Evolutionary conservation across 345 rosid species (phyloP), one percentile per base, ranked within the genome.

Genomic region (Brassica incana): DNA sequence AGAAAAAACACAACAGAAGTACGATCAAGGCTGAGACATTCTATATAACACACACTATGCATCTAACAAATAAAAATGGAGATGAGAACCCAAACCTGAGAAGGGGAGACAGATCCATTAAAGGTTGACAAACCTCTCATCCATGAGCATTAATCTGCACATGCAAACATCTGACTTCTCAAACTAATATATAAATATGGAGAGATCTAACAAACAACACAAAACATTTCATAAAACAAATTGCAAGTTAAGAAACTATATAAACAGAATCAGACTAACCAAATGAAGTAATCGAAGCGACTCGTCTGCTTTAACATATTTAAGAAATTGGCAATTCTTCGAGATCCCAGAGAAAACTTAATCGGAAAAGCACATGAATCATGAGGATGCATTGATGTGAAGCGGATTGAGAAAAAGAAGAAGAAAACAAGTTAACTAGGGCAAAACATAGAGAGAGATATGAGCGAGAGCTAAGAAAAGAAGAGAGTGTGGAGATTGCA

Each of bases 141-240:
- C 70, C 11, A 43, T 61, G 64, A 65, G n/a, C 33, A 67, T 67
- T 10, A 71, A 68, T 72, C 81, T 78, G 77, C 36, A 66, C 77
- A 78, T 72, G 77, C 81, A 78, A 66, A 32, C 58, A 52, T 40
- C 48, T 40, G 48, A 40, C 3, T 40, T 25, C 1, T 23, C 32
- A 56, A 3, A 56, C 11, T 16, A 7, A 7, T 35, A 5, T 36
- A 36, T 36, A 7, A 7, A 36, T 36, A 65, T 6, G 23, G 33
- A 29, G 29, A 71, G 61, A 52, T 36, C 32, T 11, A 25, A 45
- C 15, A 18, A n/a, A 60, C 27, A 69, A 3, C 8, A 1, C 1
- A 3, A 33, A 45, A 56, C 3, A 2, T 54, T 10, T 36, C 8
- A 66, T 38, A 14, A 48, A 67, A 36, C 2, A 43, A 77, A 62